A percentile compares a stretch with the other conserved stretches of the same genome.
These are phyloP conservation scores for Claviceps sp. DNA, from an alignment of 2,329 filamentous ascomycete genomes.

Conservation along the genomic window DNA sequence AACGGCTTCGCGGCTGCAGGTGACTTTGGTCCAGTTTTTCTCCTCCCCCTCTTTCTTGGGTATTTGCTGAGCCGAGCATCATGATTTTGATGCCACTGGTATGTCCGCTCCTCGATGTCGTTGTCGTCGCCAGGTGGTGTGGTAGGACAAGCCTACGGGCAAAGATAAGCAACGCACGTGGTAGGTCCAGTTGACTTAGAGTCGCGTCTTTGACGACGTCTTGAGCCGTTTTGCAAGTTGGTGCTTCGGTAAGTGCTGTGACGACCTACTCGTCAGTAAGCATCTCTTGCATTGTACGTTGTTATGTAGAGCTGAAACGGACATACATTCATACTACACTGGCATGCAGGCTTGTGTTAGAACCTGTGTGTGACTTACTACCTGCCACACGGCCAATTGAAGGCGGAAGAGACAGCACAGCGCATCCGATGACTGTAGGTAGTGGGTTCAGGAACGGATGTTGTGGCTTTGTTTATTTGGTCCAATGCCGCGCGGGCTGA, in stretches of 20 bases:
- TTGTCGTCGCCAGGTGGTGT: neutral
- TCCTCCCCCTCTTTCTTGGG: neutral
- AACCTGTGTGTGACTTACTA: neutral
- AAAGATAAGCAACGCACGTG: constrained; percentile 2
- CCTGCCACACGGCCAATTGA: neutral
- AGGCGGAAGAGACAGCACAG: neutral
- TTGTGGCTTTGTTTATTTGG: neutral
- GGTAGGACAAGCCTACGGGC: neutral
- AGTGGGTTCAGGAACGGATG: neutral
- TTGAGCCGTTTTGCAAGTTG: neutral
- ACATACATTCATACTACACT: neutral
- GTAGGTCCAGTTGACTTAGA: neutral
- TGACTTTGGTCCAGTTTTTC: neutral
- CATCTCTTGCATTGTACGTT: neutral
- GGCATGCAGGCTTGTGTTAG: neutral
- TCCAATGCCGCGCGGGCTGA: neutral
- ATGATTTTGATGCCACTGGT: neutral
- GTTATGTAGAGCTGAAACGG: neutral
- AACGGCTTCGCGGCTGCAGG: neutral
- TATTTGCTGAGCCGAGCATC: neutral
- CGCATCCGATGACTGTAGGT: neutral
- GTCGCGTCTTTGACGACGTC: neutral
- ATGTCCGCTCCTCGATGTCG: neutral
- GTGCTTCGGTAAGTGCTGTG: neutral
- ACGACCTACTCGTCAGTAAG: neutral